These are phyloP conservation scores for Candida quercuum DNA, from an alignment of 805 yeast genomes.

Conservation along the genomic window DNA sequence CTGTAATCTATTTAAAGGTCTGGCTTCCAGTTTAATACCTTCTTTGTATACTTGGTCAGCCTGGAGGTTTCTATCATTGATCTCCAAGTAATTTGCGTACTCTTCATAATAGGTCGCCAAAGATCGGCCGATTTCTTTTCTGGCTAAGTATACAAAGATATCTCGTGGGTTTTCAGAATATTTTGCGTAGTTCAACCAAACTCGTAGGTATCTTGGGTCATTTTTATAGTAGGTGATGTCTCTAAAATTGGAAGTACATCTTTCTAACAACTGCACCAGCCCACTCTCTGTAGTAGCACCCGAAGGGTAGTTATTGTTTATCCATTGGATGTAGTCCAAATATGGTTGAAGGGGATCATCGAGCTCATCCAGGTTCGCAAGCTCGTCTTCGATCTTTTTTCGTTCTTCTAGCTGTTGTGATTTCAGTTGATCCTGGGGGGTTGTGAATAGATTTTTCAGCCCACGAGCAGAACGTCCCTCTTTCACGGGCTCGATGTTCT, in stretches of 20 bases:
- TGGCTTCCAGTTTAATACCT: conserved; percentile 57
- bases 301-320: conserved; percentile 53
- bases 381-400: conserved; percentile 41
- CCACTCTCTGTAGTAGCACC: conserved; percentile 62
- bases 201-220: conserved; percentile 72
- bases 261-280: conserved; percentile 56
- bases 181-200: conserved; percentile 77
- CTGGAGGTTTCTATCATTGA: conserved; percentile 37
- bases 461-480: conserved; percentile 67
- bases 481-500: conserved; percentile 61
- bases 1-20: conserved; percentile 51
- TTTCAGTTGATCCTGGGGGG: conserved; percentile 24
- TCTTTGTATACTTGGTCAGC: conserved; percentile 55
- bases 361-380: conserved; percentile 48
- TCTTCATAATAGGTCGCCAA: conserved; percentile 75
- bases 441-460: conserved; percentile 39
- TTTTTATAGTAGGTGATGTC: conserved; percentile 66
- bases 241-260: conserved; percentile 64
- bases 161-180: conserved; percentile 67
- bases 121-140: conserved; percentile 62
- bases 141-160: conserved; percentile 63
- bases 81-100: conserved; percentile 62
- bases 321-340: conserved; percentile 75
- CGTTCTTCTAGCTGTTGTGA: conserved; percentile 30
- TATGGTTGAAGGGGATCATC: conserved; percentile 84